Evolutionary conservation across 306 rosid species (phyloP), one percentile per base, ranked within the genome.

Genomic region (Acacia acuminata): DNA sequence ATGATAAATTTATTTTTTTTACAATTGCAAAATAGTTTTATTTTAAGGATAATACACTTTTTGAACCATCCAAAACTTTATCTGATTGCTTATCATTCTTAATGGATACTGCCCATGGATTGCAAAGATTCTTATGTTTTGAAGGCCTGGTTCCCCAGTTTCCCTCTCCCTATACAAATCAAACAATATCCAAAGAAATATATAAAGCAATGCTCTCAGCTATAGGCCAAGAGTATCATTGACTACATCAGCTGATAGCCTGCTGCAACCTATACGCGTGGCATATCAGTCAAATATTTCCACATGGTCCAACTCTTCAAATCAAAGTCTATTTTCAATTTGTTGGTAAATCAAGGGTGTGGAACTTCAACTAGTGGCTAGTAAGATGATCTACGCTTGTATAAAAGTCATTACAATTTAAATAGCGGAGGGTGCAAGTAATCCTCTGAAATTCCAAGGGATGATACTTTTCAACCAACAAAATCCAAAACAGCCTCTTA

Each of bases 181-280:
- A 13, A 24, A 71, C 36, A 45, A 24, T 13, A 44, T 22, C 76
- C 6, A 1, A 42, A 20, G 44, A 12, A 24, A 8, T 25, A 71
- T 42, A 42, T 42, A 69, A 7, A 36, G 40, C 40, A 36, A 36
- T 36, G 40, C 42, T 91, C 82, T 93, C 96, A 53, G 88, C 97
- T 24, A 90, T 96, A 14, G 94, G 96, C 79, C 97, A 86, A 53
- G 97, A 92, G 88, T 38, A 38, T 6, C 94, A 87, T 61, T 38
- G 87, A 45, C 58, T 78, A 83, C 88, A 89, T 81, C 85, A 89
- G 72, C 70, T 51, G 8, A 4, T 14, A 10, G 47, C 3, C 12
- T 93, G 98, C 81, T 90, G 89, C 40, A 95, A 80, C 83, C 97
- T 83, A 81, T 93, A 90, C 47, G 88, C 90, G 97, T 93, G 90